Conservation (phyloP, 805 yeast species). For the Candida sonorensis region DNA sequence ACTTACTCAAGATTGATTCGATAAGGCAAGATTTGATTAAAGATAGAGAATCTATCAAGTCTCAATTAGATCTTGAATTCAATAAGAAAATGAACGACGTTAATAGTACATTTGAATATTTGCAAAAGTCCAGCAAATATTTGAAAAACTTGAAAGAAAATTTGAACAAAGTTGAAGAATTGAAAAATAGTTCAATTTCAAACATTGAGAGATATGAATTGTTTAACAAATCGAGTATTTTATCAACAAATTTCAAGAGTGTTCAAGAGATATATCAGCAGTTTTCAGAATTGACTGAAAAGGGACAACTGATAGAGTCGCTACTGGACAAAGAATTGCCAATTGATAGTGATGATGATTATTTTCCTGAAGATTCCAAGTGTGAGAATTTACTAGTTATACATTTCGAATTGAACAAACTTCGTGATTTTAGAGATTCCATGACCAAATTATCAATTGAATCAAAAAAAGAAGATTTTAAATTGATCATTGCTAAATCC, state of each 20-base stretch:
- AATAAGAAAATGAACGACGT: slow-evolving; percentile 38
- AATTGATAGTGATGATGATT: slow-evolving; percentile 17
- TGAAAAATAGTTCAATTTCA: slow-evolving; percentile 39
- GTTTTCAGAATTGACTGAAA: slow-evolving; percentile 48
- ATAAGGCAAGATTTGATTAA: slow-evolving; percentile 50
- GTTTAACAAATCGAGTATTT: slow-evolving; percentile 57
- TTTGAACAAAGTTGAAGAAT: slow-evolving; percentile 26
- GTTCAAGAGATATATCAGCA: slow-evolving; percentile 59
- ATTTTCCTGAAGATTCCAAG: slow-evolving; percentile 32
- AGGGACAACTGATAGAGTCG: slow-evolving; percentile 42
- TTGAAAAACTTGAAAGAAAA: slow-evolving; percentile 42
- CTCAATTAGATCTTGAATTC: slow-evolving; percentile 61
- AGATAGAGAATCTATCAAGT: slow-evolving; percentile 71
- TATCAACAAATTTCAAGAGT: slow-evolving; percentile 66
- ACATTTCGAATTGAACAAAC: slow-evolving; percentile 63
- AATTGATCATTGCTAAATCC: slow-evolving; percentile 55
- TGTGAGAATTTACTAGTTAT: slow-evolving; percentile 53
- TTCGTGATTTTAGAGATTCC: slow-evolving; percentile 76
- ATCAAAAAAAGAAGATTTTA: slow-evolving; percentile 55
- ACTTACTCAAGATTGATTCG: slow-evolving; percentile 45
- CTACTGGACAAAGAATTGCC: slow-evolving; percentile 43
- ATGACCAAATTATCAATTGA: slow-evolving; percentile 44
- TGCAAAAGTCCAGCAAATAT: slow-evolving; percentile 32
- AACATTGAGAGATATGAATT: slow-evolving; percentile 62
- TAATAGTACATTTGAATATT: slow-evolving; percentile 16